Percentiles rank a stretch among this genome's conserved stretches.
Conservation (phyloP, 192 early-diverging fungal species). For the Cetraspora pellucida region DNA sequence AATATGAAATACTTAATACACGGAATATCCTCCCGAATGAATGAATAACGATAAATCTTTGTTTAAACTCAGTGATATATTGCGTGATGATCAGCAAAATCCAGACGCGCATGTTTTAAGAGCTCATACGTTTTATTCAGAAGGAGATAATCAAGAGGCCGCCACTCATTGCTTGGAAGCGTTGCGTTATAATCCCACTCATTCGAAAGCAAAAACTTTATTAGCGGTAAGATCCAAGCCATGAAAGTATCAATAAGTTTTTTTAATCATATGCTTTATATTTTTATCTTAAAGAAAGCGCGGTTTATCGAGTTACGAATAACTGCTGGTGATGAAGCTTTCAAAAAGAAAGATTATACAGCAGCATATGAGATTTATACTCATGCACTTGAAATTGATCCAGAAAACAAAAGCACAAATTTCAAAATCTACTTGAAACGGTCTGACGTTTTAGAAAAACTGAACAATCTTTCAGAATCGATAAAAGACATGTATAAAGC, state of each 20-base stretch:
- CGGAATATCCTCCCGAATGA: no score
- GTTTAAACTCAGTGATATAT: constrained; percentile 48
- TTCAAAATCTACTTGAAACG: constrained; percentile 77
- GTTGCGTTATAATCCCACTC: constrained; percentile 78
- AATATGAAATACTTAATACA: no score
- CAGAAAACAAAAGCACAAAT: constrained; percentile 61
- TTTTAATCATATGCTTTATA: neutral
- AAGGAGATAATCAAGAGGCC: constrained; percentile 64
- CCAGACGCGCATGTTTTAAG: constrained; percentile 70
- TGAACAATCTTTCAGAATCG: constrained; percentile 56
- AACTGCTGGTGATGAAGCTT: constrained; percentile 75
- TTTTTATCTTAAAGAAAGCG: constrained; percentile 50
- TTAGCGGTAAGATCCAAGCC: constrained; percentile 35
- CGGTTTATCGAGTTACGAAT: constrained; percentile 66
- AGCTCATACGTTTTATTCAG: constrained; percentile 69
- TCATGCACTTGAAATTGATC: constrained; percentile 65
- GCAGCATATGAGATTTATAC: constrained; percentile 73
- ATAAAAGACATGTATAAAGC: constrained; percentile 68
- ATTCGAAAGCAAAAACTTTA: constrained; percentile 63
- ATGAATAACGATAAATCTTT: no score
- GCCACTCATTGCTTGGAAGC: constrained; percentile 59
- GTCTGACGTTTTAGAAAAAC: constrained; percentile 72
- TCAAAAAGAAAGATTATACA: constrained; percentile 55
- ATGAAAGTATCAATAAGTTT: no score
- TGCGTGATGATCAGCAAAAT: constrained; percentile 65